A percentile compares a stretch with the other conserved stretches of the same genome.
Evolutionary conservation across 192 early-diverging fungal species (phyloP).

Genomic region (Entrophospora sp.): DNA sequence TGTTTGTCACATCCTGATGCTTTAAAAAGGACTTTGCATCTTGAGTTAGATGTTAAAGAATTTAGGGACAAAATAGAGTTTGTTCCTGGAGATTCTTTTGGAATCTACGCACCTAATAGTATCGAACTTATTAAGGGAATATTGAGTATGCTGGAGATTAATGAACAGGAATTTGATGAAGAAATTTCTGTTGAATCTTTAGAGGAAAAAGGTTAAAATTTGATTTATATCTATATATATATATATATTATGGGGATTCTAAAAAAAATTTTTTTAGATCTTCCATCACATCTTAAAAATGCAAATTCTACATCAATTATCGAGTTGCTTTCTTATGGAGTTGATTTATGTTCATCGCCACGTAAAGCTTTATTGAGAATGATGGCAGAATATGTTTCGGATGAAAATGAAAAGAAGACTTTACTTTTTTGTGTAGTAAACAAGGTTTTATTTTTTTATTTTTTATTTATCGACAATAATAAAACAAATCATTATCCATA

Average conservation of each 20-base stretch:
- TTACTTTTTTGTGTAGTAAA: conserved; percentile 73
- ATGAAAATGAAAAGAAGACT: conserved; percentile 61
- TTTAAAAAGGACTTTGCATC: conserved; percentile 59
- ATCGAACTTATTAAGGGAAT: conserved; percentile 59
- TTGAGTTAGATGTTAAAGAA: conserved; percentile 44
- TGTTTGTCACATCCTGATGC: conserved; percentile 58
- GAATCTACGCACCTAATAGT: conserved; percentile 79
- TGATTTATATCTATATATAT: no score
- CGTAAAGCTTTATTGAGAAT: conserved; percentile 77
- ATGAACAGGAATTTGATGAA: conserved; percentile 29
- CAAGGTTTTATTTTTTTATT: conserved; percentile 39
- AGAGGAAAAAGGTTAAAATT: conserved; percentile 12
- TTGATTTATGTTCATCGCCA: conserved; percentile 66
- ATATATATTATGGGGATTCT: no score
- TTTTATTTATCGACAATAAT: not conserved
- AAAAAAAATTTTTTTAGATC: no score
- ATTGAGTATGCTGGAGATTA: conserved; percentile 48
- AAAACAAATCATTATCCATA: no score
- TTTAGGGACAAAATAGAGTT: conserved; percentile 35
- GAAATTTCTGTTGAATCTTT: not conserved
- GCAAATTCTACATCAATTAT: conserved; percentile 36
- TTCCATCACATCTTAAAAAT: conserved; percentile 45
- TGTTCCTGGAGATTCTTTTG: conserved; percentile 78
- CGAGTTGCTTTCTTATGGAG: conserved; percentile 63
- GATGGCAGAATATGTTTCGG: conserved; percentile 69